phyloP scores from a whole-genome alignment of 2,329 filamentous ascomycete species.

The Fusarium penzigii region DNA sequence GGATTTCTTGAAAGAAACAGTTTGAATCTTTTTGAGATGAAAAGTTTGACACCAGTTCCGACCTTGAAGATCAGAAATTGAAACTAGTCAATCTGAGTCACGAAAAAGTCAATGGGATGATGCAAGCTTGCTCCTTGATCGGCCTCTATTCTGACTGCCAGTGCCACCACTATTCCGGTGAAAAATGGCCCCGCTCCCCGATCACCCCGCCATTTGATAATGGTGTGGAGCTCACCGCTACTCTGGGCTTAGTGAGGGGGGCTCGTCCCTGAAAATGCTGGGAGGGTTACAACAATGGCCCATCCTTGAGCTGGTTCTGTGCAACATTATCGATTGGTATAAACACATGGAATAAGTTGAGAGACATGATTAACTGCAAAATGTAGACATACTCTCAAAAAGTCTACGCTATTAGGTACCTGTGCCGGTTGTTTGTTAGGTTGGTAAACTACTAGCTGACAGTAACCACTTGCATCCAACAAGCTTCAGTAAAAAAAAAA shows the following conservation, averaged over 20 bases:
- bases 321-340: too few species aligned
- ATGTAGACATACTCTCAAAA: too few species aligned
- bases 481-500: too few species aligned
- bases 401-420: too few species aligned
- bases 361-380: too few species aligned
- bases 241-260: not conserved
- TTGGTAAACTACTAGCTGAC: too few species aligned
- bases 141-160: constrained; percentile 1
- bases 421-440: too few species aligned
- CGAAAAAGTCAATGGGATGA: constrained; percentile 14
- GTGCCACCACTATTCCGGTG: constrained; percentile 6
- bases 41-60: not conserved
- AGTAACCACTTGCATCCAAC: too few species aligned
- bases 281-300: too few species aligned
- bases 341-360: too few species aligned
- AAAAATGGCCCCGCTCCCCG: constrained; percentile 24
- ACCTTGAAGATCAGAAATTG: not conserved
- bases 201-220: not conserved
- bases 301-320: too few species aligned
- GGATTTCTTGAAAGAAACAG: not conserved
- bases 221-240: not conserved
- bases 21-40: constrained; percentile 1
- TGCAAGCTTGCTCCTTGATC: constrained; percentile 15
- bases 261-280: too few species aligned
- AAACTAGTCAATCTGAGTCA: constrained; percentile 22